phyloP scores from a whole-genome alignment of 2,329 filamentous ascomycete species.

The Monilinia laxa region DNA sequence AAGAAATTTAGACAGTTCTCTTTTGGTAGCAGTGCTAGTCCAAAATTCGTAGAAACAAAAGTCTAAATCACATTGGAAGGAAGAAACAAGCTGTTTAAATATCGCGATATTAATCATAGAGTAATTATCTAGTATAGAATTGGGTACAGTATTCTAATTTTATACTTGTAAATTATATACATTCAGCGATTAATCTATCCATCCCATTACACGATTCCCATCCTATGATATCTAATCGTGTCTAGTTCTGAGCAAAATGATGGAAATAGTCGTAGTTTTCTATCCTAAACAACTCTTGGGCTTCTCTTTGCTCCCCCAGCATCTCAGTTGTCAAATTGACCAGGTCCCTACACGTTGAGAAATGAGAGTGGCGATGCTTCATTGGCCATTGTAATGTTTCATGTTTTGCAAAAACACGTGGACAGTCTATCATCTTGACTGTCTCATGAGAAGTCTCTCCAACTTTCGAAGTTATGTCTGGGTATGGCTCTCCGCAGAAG shows the following conservation, averaged over 20 bases:
- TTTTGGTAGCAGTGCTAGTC: not conserved
- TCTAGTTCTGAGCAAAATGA: not conserved
- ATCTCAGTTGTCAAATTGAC: not conserved
- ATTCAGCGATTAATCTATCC: not conserved
- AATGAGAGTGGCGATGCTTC: not conserved
- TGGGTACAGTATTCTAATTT: not conserved
- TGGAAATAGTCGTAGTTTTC: not conserved
- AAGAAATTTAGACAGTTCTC: not conserved
- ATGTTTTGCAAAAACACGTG: not conserved
- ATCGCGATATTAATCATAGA: not conserved
- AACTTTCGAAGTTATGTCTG: not conserved
- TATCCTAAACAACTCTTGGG: not conserved
- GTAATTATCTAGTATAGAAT: not conserved
- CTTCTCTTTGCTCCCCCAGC: not conserved
- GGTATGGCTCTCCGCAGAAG: not conserved
- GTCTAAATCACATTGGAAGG: not conserved
- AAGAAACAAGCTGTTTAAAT: not conserved
- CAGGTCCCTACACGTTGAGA: not conserved
- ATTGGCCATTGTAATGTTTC: not conserved
- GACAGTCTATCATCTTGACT: not conserved
- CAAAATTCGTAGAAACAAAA: not conserved
- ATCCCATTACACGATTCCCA: not conserved
- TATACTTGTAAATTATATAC: rapidly evolving
- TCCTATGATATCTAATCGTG: rapidly evolving
- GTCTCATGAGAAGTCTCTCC: not conserved